These are phyloP conservation scores for Colletotrichum eremochloae DNA, from an alignment of 2,329 filamentous ascomycete species.

Conservation along the genomic window DNA sequence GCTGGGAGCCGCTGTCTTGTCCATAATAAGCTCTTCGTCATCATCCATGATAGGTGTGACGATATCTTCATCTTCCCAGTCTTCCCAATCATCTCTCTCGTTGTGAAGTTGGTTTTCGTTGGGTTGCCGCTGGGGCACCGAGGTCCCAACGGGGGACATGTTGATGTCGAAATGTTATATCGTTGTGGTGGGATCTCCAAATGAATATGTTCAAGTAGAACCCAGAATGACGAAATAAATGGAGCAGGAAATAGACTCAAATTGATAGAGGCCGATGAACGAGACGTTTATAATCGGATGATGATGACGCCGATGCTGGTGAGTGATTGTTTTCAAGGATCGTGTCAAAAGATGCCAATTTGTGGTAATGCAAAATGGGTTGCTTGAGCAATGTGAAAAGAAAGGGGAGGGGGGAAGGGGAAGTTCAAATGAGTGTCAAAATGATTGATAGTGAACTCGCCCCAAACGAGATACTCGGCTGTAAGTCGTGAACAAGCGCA, in stretches of 20 bases:
- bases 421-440: constrained; percentile 8
- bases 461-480: constrained; percentile 22
- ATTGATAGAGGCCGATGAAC: neutral
- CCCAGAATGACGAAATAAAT: neutral
- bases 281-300: neutral
- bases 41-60: constrained; percentile 56
- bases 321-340: constrained; percentile 19
- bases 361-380: neutral
- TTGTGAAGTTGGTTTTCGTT: constrained; percentile 5
- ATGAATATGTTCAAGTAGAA: neutral
- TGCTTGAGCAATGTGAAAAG: constrained; percentile 9
- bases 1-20: constrained; percentile 35
- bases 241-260: neutral
- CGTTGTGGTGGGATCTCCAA: neutral
- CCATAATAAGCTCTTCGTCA: constrained; percentile 51
- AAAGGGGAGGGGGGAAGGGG: constrained; percentile 15
- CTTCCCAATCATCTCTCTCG: constrained; percentile 63
- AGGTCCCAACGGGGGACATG: constrained; percentile 24
- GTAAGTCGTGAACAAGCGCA: constrained; percentile 35
- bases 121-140: constrained; percentile 11
- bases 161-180: neutral
- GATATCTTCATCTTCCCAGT: constrained; percentile 65
- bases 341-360: constrained; percentile 21
- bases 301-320: neutral
- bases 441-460: constrained; percentile 17